These are phyloP conservation scores for Symbiodinium natans DNA, from an alignment of 73 alveolate species.

Conservation along the genomic window DNA sequence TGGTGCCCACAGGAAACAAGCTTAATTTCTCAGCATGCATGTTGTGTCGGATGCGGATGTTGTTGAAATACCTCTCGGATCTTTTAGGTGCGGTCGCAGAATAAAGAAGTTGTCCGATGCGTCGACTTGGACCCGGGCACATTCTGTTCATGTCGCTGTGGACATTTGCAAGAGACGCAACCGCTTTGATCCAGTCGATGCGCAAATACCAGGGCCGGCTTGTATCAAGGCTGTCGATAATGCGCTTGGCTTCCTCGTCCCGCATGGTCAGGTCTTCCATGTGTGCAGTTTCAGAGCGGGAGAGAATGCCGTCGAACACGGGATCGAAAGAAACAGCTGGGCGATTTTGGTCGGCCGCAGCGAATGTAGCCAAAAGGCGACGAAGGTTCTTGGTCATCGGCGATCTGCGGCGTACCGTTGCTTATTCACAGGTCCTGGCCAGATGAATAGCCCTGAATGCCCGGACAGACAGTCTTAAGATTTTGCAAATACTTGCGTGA, in stretches of 20 bases:
- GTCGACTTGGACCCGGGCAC: constrained; percentile 18
- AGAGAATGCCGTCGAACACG: too few species aligned
- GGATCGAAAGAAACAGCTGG: too few species aligned
- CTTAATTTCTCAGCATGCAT: neutral
- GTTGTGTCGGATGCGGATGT: constrained; percentile 1
- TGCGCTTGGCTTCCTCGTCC: neutral
- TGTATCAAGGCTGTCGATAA: neutral
- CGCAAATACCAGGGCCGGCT: neutral
- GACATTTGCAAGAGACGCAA: neutral
- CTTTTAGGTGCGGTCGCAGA: constrained; percentile 36
- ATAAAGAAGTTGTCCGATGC: neutral
- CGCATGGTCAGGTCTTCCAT: neutral
- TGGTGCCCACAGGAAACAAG: constrained; percentile 31
- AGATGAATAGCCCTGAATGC: neutral
- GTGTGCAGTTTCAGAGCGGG: neutral
- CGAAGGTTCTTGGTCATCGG: neutral
- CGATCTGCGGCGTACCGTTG: neutral
- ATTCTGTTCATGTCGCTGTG: neutral
- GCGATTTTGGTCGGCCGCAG: neutral
- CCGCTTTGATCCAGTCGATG: neutral
- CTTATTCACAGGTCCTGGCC: neutral
- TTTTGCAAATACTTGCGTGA: neutral
- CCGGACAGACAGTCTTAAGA: neutral
- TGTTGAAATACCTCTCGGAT: constrained; percentile 21
- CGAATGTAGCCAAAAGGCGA: neutral